These are phyloP conservation scores for Podospora sp. DNA, from an alignment of 495 filamentous ascomycete species.

Conservation along the genomic window DNA sequence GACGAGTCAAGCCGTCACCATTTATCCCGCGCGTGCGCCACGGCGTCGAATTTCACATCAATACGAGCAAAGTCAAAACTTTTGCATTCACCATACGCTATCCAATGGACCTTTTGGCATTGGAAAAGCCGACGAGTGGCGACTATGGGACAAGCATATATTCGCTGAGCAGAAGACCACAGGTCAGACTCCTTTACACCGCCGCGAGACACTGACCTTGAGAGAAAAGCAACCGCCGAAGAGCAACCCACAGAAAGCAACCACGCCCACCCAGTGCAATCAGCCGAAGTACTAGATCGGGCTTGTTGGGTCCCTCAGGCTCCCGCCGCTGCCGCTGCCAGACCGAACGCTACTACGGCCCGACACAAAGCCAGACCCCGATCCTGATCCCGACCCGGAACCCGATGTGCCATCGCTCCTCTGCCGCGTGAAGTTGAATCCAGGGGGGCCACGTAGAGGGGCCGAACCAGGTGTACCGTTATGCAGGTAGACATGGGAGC, in stretches of 20 bases:
- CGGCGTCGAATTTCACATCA: not conserved
- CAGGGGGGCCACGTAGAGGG: conserved; percentile 34
- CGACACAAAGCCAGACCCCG: conserved; percentile 32
- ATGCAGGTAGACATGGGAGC: conserved; percentile 9
- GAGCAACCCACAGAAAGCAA: not conserved
- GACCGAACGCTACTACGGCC: conserved; percentile 43
- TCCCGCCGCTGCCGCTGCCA: conserved; percentile 39
- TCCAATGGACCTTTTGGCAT: conserved; percentile 1
- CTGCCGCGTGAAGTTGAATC: conserved; percentile 31
- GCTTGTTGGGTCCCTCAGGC: conserved; percentile 33
- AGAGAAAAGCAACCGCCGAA: not conserved
- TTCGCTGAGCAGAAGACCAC: not conserved
- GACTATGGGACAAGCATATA: too few relatives aligned
- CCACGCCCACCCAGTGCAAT: not conserved
- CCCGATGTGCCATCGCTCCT: conserved; percentile 25
- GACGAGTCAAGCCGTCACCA: not conserved
- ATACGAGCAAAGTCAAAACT: conserved; percentile 13
- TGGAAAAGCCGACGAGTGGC: not conserved
- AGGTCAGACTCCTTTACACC: not conserved
- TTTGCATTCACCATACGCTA: conserved; percentile 15
- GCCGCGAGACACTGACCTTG: not conserved
- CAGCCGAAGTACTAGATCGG: conserved; percentile 24
- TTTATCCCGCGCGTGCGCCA: not conserved
- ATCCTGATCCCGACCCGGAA: conserved; percentile 29
- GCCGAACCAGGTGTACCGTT: conserved; percentile 20